Percentiles rank a stretch among this genome's conserved stretches.
Evolutionary conservation across 2,329 filamentous ascomycete genomes (phyloP).

Genomic region (Botrytis hyacinthi): DNA sequence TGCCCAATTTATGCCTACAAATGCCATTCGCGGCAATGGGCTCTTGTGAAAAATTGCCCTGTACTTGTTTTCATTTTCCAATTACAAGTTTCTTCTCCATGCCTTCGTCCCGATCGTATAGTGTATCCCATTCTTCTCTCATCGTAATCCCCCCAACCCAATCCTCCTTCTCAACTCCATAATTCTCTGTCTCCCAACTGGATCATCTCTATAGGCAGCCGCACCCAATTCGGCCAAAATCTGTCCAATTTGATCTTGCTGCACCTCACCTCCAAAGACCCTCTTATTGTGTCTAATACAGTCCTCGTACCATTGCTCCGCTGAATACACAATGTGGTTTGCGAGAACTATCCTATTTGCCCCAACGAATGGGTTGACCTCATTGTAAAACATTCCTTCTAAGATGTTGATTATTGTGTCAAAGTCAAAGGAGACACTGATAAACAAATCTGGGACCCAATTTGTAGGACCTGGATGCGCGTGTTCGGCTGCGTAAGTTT

Average conservation of each 20-base stretch:
- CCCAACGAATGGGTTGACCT: conserved; percentile 63
- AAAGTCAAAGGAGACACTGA: conserved; percentile 59
- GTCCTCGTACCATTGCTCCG: conserved; percentile 59
- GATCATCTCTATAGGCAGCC: conserved; percentile 35
- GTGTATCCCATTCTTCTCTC: neutral
- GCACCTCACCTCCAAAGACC: conserved; percentile 59
- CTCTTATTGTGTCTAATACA: conserved; percentile 53
- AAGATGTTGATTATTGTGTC: conserved; percentile 61
- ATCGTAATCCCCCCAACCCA: conserved; percentile 9
- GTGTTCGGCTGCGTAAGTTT: conserved; percentile 58
- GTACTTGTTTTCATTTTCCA: conserved; percentile 7
- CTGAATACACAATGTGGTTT: conserved; percentile 59
- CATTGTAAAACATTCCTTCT: conserved; percentile 65
- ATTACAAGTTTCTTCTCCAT: neutral
- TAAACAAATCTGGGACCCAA: conserved; percentile 58
- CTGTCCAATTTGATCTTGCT: conserved; percentile 40
- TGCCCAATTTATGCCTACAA: conserved; percentile 7
- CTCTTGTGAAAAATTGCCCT: neutral
- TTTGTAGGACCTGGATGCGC: conserved; percentile 51
- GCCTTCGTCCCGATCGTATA: neutral
- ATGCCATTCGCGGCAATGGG: neutral
- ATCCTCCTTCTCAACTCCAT: conserved; percentile 45
- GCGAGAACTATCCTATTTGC: conserved; percentile 55
- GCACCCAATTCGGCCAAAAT: conserved; percentile 8
- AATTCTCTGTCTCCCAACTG: conserved; percentile 41